Percentiles rank a stretch among this genome's conserved stretches.
Evolutionary conservation across 805 yeast species (phyloP).

Genomic region (Sugiyamaella mastotermitis): DNA sequence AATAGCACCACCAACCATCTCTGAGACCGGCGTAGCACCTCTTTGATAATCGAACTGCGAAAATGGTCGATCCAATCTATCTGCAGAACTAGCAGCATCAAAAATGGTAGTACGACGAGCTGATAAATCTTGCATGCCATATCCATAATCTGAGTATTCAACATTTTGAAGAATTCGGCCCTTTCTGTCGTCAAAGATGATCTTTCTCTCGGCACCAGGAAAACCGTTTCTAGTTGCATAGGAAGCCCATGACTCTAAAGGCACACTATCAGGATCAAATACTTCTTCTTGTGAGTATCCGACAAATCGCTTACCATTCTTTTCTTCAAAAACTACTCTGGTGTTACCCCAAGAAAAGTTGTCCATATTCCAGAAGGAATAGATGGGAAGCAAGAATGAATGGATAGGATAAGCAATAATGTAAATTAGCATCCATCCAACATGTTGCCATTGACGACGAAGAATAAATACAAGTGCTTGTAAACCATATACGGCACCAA

Average conservation of each 20-base stretch:
- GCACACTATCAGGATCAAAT: conserved; percentile 32
- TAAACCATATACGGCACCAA: conserved; percentile 51
- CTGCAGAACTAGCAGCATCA: conserved; percentile 11
- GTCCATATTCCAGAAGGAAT: conserved; percentile 61
- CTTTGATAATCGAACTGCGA: conserved; percentile 14
- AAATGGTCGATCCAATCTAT: conserved; percentile 12
- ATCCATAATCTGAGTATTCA: conserved; percentile 19
- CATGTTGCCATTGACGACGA: conserved; percentile 38
- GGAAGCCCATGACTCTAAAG: conserved; percentile 34
- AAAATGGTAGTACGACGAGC: conserved; percentile 11
- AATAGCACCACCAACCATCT: conserved; percentile 11
- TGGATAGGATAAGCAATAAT: conserved; percentile 54
- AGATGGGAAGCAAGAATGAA: conserved; percentile 53
- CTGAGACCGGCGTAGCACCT: conserved; percentile 11
- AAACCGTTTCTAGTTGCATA: conserved; percentile 32
- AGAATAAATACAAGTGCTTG: conserved; percentile 53
- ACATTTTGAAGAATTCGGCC: conserved; percentile 28
- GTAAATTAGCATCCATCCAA: conserved; percentile 53
- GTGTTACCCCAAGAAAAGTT: conserved; percentile 65
- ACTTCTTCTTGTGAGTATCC: conserved; percentile 30
- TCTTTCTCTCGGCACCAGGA: conserved; percentile 33
- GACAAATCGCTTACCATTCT: conserved; percentile 42
- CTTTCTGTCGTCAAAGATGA: conserved; percentile 30
- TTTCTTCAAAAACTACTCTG: conserved; percentile 48
- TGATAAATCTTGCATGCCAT: conserved; percentile 23